Evolutionary conservation across 768 basidiomycete species (phyloP), one percentile per base, ranked within the genome.

Genomic region (Hortiboletus campestris): DNA sequence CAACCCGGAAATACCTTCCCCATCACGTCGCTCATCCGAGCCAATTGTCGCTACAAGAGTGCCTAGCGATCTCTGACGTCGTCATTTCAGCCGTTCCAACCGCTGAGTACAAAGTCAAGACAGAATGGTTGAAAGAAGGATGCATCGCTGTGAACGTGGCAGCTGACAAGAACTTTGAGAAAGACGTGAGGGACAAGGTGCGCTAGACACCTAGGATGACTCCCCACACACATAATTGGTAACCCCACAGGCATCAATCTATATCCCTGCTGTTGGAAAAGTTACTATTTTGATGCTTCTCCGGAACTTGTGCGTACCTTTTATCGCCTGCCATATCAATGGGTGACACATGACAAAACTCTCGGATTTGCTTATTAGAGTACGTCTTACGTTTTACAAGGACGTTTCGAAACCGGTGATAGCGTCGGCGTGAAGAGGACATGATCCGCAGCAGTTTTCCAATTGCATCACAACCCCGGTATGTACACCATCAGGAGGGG

Each of bases 241-340:
- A 32, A 35, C 20, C 42, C 46, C 12, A 29, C 51, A 54, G 94
- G 95, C 94, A 12, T 93, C 94, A 14, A 78, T 99, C 55, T 98
- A 98, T 71, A 80, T 98, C 59, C 94, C 96, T 10, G 88, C 92
- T 6, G 93, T 99, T n/a, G 97, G 97, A 19, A 97, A 96, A 75
- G 90, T 97, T 54, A 99, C 97, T 2, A 97, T 98, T 61, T 76
- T 95, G 67, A 96, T 99, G 92, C 80, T 99, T n/a, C 81, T 97
- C 65, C 84, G 96, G 45, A 99, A 99, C 70, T 67, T 99, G 89
- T 94, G 69, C 67, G 92, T 77, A 6, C 47, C 45, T 43, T 49
- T 54, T 59, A 28, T 47, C 3, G 32, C 20, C 36, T 41, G 20
- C 47, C 45, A 39, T 47, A n/a, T 25, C 6, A 28, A 22, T 44